Percentiles rank a stretch among this genome's conserved stretches.
These are phyloP conservation scores for Colletotrichum cereale DNA, from an alignment of 2,329 filamentous ascomycete genomes.

Conservation along the genomic window DNA sequence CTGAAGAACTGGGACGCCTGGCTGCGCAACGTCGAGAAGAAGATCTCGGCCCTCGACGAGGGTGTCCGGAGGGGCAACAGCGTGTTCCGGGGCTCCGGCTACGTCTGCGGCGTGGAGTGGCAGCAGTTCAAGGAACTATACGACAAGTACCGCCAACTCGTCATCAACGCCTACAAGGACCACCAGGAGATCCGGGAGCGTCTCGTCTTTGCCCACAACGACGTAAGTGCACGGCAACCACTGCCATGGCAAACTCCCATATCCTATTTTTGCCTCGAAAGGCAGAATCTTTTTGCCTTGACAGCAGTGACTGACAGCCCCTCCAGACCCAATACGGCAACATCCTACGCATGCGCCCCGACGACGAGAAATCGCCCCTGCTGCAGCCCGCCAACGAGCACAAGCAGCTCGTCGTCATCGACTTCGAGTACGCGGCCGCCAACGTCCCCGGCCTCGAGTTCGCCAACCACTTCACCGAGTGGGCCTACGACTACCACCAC, in stretches of 20 bases:
- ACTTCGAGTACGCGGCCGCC: conserved; percentile 96
- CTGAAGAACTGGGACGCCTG: conserved; percentile 97
- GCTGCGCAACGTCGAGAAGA: conserved; percentile 75
- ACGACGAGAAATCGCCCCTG: conserved; percentile 84
- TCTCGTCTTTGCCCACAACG: conserved; percentile 96
- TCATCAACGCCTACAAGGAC: conserved; percentile 80
- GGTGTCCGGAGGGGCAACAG: conserved; percentile 63
- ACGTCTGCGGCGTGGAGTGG: conserved; percentile 90
- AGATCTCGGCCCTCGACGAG: conserved; percentile 67
- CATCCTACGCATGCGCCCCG: conserved; percentile 80
- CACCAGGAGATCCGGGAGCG: conserved; percentile 75
- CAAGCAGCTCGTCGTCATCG: conserved; percentile 96
- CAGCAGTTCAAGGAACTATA: conserved; percentile 79
- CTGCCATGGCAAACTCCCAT: not conserved
- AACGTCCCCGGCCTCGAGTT: conserved; percentile 92
- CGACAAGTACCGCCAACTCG: conserved; percentile 80
- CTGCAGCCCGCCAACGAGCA: conserved; percentile 92
- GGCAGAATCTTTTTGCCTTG: too few relatives aligned
- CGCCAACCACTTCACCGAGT: conserved; percentile 98
- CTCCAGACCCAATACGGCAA: conserved; percentile 96
- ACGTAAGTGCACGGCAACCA: conserved; percentile 71
- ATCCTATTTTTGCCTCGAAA: too few relatives aligned
- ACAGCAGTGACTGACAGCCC: conserved; percentile 4
- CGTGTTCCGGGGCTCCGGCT: conserved; percentile 58
- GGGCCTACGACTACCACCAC: conserved; percentile 98